phyloP scores from a whole-genome alignment of 495 filamentous ascomycete genomes.

The Penicillium psychrofluorescens region DNA sequence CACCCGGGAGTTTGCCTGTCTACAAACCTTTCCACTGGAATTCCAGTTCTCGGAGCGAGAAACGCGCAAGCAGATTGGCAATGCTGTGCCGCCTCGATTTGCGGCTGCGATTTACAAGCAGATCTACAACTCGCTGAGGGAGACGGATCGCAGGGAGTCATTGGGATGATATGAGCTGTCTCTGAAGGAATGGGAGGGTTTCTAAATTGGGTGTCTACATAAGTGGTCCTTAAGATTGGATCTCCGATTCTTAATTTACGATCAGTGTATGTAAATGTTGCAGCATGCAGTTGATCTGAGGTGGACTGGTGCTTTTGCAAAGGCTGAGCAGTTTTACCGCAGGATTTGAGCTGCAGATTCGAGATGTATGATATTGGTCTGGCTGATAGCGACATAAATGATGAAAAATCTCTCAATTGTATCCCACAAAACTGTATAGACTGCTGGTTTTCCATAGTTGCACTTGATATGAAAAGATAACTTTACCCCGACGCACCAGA shows the following conservation, averaged over 20 bases:
- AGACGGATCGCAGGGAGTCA: slow-evolving; percentile 35
- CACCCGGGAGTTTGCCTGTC: slow-evolving; percentile 60
- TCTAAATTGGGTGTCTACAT: no score
- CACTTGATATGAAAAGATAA: background rate
- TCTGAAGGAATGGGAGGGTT: no score
- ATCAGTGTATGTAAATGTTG: no score
- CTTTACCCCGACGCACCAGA: slow-evolving; percentile 28
- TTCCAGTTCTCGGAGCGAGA: slow-evolving; percentile 48
- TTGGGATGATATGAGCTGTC: no score
- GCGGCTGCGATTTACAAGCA: slow-evolving; percentile 53
- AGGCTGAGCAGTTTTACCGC: no score
- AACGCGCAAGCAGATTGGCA: slow-evolving; percentile 72
- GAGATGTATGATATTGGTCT: no score
- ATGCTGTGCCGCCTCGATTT: slow-evolving; percentile 69
- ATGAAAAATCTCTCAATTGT: slow-evolving; percentile 8
- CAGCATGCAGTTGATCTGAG: no score
- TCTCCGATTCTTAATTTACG: no score
- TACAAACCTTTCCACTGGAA: slow-evolving; percentile 66
- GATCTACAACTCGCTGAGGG: slow-evolving; percentile 48
- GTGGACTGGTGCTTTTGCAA: no score
- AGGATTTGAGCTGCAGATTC: no score
- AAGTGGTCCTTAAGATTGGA: no score
- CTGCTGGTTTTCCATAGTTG: no score
- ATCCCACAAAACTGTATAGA: slow-evolving; percentile 12
- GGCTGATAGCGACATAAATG: slow-evolving; percentile 7